phyloP scores from a whole-genome alignment of 139 green algal species.

The Raphidocelis subcapitata region DNA sequence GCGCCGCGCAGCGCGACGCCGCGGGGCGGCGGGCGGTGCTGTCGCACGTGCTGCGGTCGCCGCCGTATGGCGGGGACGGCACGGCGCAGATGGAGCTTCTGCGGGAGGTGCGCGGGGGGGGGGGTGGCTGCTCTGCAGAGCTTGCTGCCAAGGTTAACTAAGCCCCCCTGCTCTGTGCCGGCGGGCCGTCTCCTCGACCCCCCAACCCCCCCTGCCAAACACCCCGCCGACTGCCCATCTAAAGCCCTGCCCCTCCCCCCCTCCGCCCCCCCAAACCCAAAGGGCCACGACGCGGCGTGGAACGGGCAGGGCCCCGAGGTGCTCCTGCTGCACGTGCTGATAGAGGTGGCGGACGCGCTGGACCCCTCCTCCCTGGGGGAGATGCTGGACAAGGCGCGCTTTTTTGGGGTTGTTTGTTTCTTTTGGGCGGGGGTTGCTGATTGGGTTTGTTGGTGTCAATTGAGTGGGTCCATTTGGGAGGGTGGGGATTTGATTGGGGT shows the following conservation, averaged over 20 bases:
- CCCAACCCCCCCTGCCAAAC: too few relatives aligned
- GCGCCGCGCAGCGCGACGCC: slow-evolving; percentile 14
- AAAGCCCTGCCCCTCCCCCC: too few relatives aligned
- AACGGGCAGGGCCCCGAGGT: slow-evolving; percentile 25
- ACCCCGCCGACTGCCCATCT: too few relatives aligned
- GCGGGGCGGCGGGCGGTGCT: slow-evolving; percentile 2
- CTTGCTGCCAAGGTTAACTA: too few relatives aligned
- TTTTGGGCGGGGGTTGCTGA: not conserved
- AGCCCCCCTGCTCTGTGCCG: too few relatives aligned
- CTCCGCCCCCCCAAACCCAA: too few relatives aligned
- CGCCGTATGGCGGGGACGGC: slow-evolving; percentile 1
- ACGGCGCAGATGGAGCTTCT: slow-evolving; percentile 8
- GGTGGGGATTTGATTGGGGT: too few relatives aligned
- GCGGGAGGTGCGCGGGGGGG: not conserved
- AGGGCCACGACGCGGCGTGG: slow-evolving; percentile 17
- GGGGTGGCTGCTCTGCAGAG: too few relatives aligned
- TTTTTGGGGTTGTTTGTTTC: too few relatives aligned
- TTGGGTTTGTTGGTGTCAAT: too few relatives aligned
- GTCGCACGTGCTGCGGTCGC: slow-evolving; percentile 11
- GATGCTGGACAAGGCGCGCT: not conserved
- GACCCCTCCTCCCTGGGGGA: not conserved
- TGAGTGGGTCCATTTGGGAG: too few relatives aligned
- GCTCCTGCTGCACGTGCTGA: slow-evolving; percentile 21
- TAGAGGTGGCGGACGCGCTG: slow-evolving; percentile 15
- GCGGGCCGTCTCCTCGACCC: too few relatives aligned